These are phyloP conservation scores for Aspergillus proliferans DNA, from an alignment of 2,329 filamentous ascomycete genomes.

Conservation along the genomic window DNA sequence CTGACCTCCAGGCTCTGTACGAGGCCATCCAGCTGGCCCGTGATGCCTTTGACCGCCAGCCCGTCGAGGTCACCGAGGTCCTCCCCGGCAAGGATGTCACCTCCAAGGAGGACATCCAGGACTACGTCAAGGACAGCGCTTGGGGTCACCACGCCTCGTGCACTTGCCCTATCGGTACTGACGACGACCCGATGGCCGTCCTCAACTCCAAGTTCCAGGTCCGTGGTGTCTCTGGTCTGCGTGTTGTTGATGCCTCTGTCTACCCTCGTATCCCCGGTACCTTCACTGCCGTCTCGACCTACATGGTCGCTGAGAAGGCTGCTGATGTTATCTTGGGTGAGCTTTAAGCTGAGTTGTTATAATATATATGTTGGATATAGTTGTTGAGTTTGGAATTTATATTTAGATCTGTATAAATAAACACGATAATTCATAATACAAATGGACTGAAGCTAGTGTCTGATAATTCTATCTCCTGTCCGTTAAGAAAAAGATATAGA, in stretches of 20 bases:
- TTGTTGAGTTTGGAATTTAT: too few species aligned
- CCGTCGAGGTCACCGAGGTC: conserved; percentile 39
- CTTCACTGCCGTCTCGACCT: conserved; percentile 47
- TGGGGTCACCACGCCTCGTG: conserved; percentile 56
- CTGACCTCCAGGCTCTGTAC: conserved; percentile 48
- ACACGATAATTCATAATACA: too few species aligned
- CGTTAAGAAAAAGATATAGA: too few species aligned
- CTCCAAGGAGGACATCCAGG: conserved; percentile 40
- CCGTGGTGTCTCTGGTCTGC: conserved; percentile 48
- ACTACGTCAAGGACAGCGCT: conserved; percentile 45
- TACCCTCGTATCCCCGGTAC: conserved; percentile 53
- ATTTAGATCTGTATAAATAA: too few species aligned
- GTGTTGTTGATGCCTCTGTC: conserved; percentile 57
- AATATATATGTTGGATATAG: too few species aligned
- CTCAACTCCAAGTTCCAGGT: conserved; percentile 54
- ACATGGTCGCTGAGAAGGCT: conserved; percentile 57
- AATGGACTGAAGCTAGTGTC: too few species aligned
- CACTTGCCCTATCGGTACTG: conserved; percentile 51
- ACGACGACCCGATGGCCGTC: conserved; percentile 50
- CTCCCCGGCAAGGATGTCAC: conserved; percentile 39
- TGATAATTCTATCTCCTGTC: too few species aligned
- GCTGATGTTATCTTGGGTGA: conserved; percentile 47
- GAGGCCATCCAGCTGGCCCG: conserved; percentile 53
- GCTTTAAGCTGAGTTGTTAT: too few species aligned
- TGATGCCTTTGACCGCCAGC: conserved; percentile 36